Base-by-base conservation (phyloP, 2,329 filamentous ascomycete species). In the Hawksworthiomyces lignivorus region DNA sequence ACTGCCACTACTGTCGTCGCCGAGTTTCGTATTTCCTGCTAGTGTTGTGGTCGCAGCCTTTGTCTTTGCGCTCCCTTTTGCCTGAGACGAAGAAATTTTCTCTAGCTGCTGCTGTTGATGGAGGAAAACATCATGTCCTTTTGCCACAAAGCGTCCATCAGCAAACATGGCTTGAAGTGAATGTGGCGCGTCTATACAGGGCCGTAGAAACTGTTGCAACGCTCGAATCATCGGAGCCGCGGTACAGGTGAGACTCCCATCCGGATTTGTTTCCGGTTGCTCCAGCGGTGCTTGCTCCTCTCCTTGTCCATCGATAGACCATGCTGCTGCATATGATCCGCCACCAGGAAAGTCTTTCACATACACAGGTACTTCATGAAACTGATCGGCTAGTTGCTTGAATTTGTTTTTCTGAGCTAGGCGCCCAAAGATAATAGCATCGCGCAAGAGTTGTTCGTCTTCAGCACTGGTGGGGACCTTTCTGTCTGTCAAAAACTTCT, bases 341-440 rank as follows among this genome's bases (percentile, higher is more conserved):
- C 72, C 68, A 10, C 68, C 66, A 0, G 87, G 83, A 55, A 90
- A 87, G 15, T 75, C 63, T 3, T 75, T 56, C 3, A 95, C 62
- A 44, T 80, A 84, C 10, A 94, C 60, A 0, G 87, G 87, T 44
- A 96, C 72, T 56, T 95, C 86, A 51, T 90, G 85, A 18, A 78
- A 80, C 20, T 67, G 62, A 44, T 82, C 84, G 52, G 87, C 79
- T 0, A 78, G 68, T 19, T 67, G 67, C 69, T 87, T 89, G 21
- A 82, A 70, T 7, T 61, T 52, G 46, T 82, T 89, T 0, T 55
- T 50, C 1, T 80, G 55, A 1, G 84, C 79, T 4, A 67, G 52
- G 31, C 77, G 69, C 1, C 85, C 82, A 39, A 82, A 70, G 1
- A 61, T 53, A n/a, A 94, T 78, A 4, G 84, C 85, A 37, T 82